A percentile compares a stretch with the other conserved stretches of the same genome.
These are phyloP conservation scores for Xylaria curta DNA, from an alignment of 495 filamentous ascomycete species.

Conservation along the genomic window DNA sequence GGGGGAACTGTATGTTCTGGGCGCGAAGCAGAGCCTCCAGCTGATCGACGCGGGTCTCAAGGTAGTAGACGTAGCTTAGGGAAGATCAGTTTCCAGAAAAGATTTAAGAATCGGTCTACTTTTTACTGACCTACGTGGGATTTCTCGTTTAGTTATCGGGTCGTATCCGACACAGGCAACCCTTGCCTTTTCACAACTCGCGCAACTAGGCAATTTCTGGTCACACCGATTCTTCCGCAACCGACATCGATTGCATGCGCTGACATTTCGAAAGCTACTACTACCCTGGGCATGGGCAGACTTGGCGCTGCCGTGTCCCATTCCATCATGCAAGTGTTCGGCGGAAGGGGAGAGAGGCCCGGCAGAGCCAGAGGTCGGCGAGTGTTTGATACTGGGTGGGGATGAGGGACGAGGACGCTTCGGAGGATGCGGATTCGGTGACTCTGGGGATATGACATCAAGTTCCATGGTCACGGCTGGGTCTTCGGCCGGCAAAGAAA, in stretches of 20 bases:
- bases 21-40: conserved; percentile 78
- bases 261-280: conserved; percentile 85
- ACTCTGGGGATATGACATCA: conserved; percentile 49
- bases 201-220: conserved; percentile 86
- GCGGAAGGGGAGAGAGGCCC: conserved; percentile 40
- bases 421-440: conserved; percentile 51
- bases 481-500: background rate
- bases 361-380: conserved; percentile 44
- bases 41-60: conserved; percentile 84
- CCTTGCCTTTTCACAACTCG: conserved; percentile 86
- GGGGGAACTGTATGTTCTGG: conserved; percentile 73
- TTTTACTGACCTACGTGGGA: conserved; percentile 72
- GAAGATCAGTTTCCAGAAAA: conserved; percentile 31
- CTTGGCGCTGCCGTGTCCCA: conserved; percentile 39
- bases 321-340: conserved; percentile 46
- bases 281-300: conserved; percentile 45
- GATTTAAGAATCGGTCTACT: background rate
- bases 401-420: conserved; percentile 60
- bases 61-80: conserved; percentile 87
- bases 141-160: conserved; percentile 92
- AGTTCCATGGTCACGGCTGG: conserved; percentile 30
- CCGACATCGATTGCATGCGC: conserved; percentile 91
- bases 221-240: conserved; percentile 94
- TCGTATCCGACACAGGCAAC: conserved; percentile 94
- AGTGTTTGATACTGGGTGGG: conserved; percentile 50